Percentiles rank a stretch among this genome's conserved stretches.
Conservation (phyloP, 2,329 filamentous ascomycete species). For the Parastagonospora avenae region DNA sequence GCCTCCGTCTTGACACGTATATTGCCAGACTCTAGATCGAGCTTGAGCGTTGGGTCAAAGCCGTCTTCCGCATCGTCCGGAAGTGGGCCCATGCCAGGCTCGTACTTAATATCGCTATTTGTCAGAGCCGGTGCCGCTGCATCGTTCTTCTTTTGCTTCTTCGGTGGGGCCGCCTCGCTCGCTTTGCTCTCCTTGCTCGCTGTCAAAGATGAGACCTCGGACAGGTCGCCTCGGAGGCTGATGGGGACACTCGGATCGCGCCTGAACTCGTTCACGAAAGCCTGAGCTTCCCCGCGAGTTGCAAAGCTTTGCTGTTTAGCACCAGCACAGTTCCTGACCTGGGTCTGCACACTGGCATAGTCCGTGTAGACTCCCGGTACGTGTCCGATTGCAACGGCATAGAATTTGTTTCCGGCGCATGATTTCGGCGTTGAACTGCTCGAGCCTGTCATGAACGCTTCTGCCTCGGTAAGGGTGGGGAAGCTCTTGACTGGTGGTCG, state of each 20-base stretch:
- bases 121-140: conserved; percentile 11
- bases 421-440: conserved; percentile 46
- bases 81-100: conserved; percentile 61
- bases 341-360: conserved; percentile 72
- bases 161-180: conserved; percentile 32
- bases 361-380: conserved; percentile 67
- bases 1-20: conserved; percentile 61
- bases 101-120: conserved; percentile 30
- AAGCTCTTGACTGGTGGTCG: conserved; percentile 76
- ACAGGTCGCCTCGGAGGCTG: conserved; percentile 33
- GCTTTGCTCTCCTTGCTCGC: conserved; percentile 16
- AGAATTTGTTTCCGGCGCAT: conserved; percentile 58
- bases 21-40: conserved; percentile 60
- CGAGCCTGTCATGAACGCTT: conserved; percentile 72
- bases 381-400: conserved; percentile 64
- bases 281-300: conserved; percentile 70
- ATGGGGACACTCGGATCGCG: conserved; percentile 35
- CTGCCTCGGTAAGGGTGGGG: conserved; percentile 72
- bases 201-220: conserved; percentile 28
- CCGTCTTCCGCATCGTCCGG: conserved; percentile 63
- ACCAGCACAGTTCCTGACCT: conserved; percentile 75
- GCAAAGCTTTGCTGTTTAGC: conserved; percentile 60
- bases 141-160: conserved; percentile 46
- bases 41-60: conserved; percentile 63
- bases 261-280: conserved; percentile 63